Conservation (phyloP, 1,284 basidiomycete genomes). For the Sanghuangporus baumii region DNA sequence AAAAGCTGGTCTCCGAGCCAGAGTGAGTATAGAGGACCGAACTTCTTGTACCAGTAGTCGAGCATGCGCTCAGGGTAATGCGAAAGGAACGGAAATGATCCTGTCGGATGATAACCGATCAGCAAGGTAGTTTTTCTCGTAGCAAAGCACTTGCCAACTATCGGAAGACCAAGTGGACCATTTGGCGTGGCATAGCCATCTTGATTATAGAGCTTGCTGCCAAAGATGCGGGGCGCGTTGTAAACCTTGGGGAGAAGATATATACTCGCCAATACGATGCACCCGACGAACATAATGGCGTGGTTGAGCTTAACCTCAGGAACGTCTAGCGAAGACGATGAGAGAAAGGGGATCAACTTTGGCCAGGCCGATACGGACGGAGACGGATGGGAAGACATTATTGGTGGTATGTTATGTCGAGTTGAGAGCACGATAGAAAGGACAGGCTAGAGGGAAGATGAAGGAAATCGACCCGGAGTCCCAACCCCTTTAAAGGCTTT, state of each 20-base stretch:
- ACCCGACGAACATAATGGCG: constrained; percentile 4
- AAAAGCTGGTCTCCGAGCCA: constrained; percentile 40
- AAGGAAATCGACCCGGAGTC: background rate
- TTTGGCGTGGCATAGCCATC: constrained; percentile 8
- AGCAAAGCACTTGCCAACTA: constrained; percentile 1
- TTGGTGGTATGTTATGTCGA: background rate
- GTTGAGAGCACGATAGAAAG: background rate
- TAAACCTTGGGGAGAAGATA: constrained; percentile 1
- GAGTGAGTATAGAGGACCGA: constrained; percentile 35
- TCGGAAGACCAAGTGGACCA: constrained; percentile 7
- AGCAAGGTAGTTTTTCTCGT: too few species aligned
- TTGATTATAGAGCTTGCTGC: constrained; percentile 1
- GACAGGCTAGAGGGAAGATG: background rate
- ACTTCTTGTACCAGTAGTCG: constrained; percentile 34
- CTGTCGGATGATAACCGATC: background rate
- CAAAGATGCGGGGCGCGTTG: background rate
- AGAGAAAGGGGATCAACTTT: constrained; percentile 3
- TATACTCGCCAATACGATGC: background rate
- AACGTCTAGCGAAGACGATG: background rate
- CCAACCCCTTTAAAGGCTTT: background rate
- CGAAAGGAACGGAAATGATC: constrained; percentile 26
- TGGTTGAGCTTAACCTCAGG: constrained; percentile 5
- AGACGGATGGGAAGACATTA: constrained; percentile 10
- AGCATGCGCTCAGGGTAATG: constrained; percentile 34
- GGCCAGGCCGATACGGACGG: constrained; percentile 8